Base-by-base conservation (phyloP, 2,329 filamentous ascomycete genomes). In the Aspergillus niger region DNA sequence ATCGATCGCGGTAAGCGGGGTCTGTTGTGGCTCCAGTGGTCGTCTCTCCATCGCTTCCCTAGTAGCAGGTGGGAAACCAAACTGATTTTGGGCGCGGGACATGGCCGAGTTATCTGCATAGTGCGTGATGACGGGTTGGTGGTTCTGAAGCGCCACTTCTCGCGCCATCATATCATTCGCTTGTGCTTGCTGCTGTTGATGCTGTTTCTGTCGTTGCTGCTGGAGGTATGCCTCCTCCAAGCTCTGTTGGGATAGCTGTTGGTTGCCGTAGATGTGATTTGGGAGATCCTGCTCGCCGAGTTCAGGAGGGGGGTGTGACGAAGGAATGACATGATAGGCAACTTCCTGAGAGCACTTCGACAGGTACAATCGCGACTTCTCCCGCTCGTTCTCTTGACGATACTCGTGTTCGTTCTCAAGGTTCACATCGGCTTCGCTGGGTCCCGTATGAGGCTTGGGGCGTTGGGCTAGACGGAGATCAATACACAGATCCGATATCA, bases 301-400 rank as follows among this genome's bases (percentile, higher is more conserved):
- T 15, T 86, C 84, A 10, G 85, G 83, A 20, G 83, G 82, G 53
- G 85, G 83, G 65, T 89, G 85, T 38, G 83, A 80, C 22, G 86
- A 83, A n/a, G 87, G 87, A 52, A 87, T 85, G 36, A 90, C 81
- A 62, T 89, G 84, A 68, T 89, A 90, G 3, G 86, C 85, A 54
- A 90, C 85, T 72, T 90, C 87, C 66, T 89, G 85, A 53, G 88
- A 83, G 70, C 86, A 89, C 74, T 87, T 88, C 58, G 83, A 84
- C 32, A 89, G 80, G 67, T 87, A 89, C 38, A 83, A 77, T 59
- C 84, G 83, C 52, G 86, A 88, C 71, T 87, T 87, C 63, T 89
- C 86, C 55, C 86, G 81, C 65, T 86, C 81, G 50, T 80, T 78
- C 58, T 88, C 86, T 61, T 85, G 81, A 56, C 84, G 82, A 60